Evolutionary conservation across 768 basidiomycete genomes (phyloP).

Genomic region (Rhodosporidiobolus odoratus): DNA sequence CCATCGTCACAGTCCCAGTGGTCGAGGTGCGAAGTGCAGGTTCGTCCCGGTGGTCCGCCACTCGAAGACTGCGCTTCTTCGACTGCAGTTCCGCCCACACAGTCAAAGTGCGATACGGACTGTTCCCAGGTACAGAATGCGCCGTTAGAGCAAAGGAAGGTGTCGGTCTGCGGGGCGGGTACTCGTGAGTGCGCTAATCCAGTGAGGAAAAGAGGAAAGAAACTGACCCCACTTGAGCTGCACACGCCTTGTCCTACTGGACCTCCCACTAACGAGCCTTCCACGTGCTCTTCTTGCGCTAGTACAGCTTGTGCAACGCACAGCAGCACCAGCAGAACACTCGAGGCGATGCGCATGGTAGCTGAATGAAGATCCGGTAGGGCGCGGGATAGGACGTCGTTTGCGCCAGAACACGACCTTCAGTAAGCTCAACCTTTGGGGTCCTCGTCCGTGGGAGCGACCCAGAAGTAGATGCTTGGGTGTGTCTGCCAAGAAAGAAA

Average conservation of each 20-base stretch:
- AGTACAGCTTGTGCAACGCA: not conserved
- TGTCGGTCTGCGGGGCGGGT: constrained; percentile 4
- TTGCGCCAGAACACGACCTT: no score
- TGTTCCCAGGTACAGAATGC: constrained; percentile 33
- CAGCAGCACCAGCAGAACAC: not conserved
- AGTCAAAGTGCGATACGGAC: constrained; percentile 6
- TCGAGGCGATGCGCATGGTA: not conserved
- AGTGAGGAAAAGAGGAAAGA: not conserved
- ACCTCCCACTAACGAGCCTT: constrained; percentile 3
- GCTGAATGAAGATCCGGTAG: not conserved
- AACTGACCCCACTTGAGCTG: constrained; percentile 9
- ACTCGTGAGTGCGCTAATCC: not conserved
- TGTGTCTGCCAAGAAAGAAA: no score
- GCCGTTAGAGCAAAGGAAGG: constrained; percentile 34
- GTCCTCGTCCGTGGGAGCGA: no score
- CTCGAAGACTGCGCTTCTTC: not conserved
- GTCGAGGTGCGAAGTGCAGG: constrained; percentile 16
- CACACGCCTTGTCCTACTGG: constrained; percentile 15
- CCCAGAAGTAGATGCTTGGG: no score
- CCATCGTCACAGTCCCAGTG: constrained; percentile 37
- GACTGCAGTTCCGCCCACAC: constrained; percentile 16
- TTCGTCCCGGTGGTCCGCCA: constrained; percentile 9
- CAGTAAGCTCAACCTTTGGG: no score
- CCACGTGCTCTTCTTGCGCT: constrained; percentile 7
- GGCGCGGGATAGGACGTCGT: not conserved